These are phyloP conservation scores for Cornus kousa DNA, from an alignment of 148 eudicot species.

Conservation along the genomic window DNA sequence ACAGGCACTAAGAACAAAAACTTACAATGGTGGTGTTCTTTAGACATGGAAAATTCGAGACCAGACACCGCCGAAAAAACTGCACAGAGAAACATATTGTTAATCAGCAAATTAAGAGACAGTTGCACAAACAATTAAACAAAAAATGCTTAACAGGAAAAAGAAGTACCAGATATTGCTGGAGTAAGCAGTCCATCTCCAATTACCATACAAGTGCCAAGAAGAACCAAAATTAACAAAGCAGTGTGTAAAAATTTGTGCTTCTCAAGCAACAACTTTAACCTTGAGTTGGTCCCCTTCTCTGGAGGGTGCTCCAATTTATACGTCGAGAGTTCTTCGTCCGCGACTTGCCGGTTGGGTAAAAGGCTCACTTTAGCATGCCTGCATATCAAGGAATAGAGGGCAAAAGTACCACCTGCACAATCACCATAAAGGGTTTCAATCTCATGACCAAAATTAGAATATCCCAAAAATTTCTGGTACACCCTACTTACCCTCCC, in stretches of 20 bases:
- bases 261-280: conserved; percentile 55
- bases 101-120: not conserved
- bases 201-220: conserved; percentile 86
- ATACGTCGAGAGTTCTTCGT: conserved; percentile 68
- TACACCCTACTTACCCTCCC: conserved; percentile 48
- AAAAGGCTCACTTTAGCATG: conserved; percentile 70
- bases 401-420: conserved; percentile 85
- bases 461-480: not conserved
- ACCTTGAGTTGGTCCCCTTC: conserved; percentile 37
- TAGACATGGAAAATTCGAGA: conserved; percentile 78
- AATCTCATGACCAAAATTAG: not conserved
- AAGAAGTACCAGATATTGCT: conserved; percentile 58
- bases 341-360: conserved; percentile 64
- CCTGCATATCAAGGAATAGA: conserved; percentile 72
- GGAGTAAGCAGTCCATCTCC: conserved; percentile 84
- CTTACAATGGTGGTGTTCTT: conserved; percentile 81
- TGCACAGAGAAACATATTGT: conserved; percentile 26
- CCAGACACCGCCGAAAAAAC: conserved; percentile 98
- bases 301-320: conserved; percentile 55
- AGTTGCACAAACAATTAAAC: not conserved
- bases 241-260: conserved; percentile 55
- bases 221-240: conserved; percentile 62
- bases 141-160: conserved; percentile 3
- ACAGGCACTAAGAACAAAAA: not conserved
- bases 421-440: not conserved